Conservation (phyloP, 441 rosid species). For the Brassica hybrid region DNA sequence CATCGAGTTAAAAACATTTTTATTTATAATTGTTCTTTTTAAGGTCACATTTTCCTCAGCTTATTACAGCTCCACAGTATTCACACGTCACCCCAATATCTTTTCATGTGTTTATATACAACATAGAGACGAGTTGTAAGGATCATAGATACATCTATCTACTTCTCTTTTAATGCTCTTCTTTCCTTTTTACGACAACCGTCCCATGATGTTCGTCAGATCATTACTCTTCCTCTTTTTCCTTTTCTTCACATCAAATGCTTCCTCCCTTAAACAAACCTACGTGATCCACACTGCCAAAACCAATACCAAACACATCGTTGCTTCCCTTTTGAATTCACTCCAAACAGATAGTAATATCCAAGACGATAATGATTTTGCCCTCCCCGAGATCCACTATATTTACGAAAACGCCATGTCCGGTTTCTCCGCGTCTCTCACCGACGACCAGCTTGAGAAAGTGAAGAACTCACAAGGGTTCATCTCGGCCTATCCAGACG, state of each 20-base stretch:
- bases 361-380: conserved; percentile 29
- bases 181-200: conserved; percentile 26
- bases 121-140: neutral
- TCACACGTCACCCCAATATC: conserved; percentile 36
- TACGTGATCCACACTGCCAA: conserved; percentile 75
- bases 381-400: conserved; percentile 57
- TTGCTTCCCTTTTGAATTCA: conserved; percentile 41
- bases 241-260: conserved; percentile 36
- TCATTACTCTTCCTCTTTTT: conserved; percentile 41
- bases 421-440: conserved; percentile 81
- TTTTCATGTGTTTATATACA: conserved; percentile 29
- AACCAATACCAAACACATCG: conserved; percentile 44
- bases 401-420: conserved; percentile 49
- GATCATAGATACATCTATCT: conserved; percentile 10
- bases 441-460: conserved; percentile 53
- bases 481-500: conserved; percentile 68
- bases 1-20: neutral
- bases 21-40: conserved; percentile 2
- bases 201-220: conserved; percentile 41
- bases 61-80: conserved; percentile 37
- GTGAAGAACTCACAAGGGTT: conserved; percentile 63
- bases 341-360: conserved; percentile 38
- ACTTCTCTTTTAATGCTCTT: conserved; percentile 29
- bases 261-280: conserved; percentile 50
- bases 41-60: conserved; percentile 45